Evolutionary conservation across 305 asterid genomes (phyloP).

Genomic region (Fraxinus xanthoxyloides): DNA sequence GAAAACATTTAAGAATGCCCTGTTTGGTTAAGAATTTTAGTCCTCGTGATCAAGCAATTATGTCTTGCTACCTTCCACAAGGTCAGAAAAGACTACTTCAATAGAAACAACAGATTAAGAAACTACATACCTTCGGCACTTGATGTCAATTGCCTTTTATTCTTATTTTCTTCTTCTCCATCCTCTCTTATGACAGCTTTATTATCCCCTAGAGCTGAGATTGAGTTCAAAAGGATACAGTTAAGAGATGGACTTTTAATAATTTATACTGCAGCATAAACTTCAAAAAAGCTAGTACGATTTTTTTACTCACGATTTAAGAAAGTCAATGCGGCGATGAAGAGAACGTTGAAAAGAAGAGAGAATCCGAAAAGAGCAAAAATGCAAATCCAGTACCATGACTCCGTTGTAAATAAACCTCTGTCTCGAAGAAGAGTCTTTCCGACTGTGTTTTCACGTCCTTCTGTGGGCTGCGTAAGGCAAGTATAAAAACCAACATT

Average conservation of each 20-base stretch:
- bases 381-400: constrained; percentile 1
- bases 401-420: neutral
- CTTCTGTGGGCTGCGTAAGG: neutral
- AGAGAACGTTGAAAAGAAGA: neutral
- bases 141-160: constrained; percentile 8
- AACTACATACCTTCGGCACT: constrained; percentile 22
- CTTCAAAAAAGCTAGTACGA: neutral
- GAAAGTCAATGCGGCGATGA: neutral
- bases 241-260: neutral
- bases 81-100: neutral
- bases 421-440: constrained; percentile 1
- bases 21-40: neutral
- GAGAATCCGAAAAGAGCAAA: neutral
- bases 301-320: neutral
- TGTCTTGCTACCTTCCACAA: neutral
- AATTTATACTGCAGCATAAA: neutral
- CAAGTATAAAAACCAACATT: neutral
- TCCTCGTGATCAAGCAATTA: neutral
- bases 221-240: neutral
- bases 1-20: neutral
- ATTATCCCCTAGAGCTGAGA: constrained; percentile 36
- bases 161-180: constrained; percentile 14
- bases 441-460: neutral
- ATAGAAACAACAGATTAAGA: neutral
- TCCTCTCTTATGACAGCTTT: constrained; percentile 28